Percentiles rank a stretch among this genome's conserved stretches.
Evolutionary conservation across 768 basidiomycete species (phyloP).

Genomic region (Podaxis sp.): DNA sequence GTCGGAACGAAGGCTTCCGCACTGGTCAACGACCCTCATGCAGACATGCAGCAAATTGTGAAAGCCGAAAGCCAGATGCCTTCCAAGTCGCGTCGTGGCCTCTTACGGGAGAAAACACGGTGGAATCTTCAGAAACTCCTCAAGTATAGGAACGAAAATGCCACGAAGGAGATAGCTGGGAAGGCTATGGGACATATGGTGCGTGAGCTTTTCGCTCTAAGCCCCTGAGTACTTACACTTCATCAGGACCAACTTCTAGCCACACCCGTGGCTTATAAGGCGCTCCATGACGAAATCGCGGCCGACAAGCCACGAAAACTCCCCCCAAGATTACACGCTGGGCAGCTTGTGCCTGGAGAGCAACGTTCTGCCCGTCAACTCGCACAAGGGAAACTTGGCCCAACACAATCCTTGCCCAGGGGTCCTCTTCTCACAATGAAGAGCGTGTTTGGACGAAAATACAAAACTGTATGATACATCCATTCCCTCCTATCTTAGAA

Average conservation of each 20-base stretch:
- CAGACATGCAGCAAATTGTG: conserved; percentile 45
- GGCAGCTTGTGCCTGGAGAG: conserved; percentile 59
- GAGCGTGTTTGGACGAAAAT: conserved; percentile 32
- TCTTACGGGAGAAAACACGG: conserved; percentile 64
- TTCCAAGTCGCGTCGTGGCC: conserved; percentile 34
- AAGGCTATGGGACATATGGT: conserved; percentile 71
- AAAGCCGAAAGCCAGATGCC: conserved; percentile 45
- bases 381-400: conserved; percentile 51
- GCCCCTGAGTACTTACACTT: conserved; percentile 15
- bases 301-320: conserved; percentile 30
- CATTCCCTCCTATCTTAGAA: conserved; percentile 23
- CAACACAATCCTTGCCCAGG: conserved; percentile 23
- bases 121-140: conserved; percentile 78
- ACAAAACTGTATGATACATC: conserved; percentile 20
- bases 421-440: conserved; percentile 27
- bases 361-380: conserved; percentile 53
- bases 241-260: conserved; percentile 68
- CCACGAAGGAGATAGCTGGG: conserved; percentile 45
- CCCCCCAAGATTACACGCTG: conserved; percentile 43
- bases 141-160: conserved; percentile 51
- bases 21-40: conserved; percentile 52
- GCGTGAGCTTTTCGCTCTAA: conserved; percentile 28
- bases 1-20: conserved; percentile 40
- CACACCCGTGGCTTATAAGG: conserved; percentile 52
- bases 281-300: conserved; percentile 44